Conservation (phyloP, 2,329 filamentous ascomycete species). For the Cercospora zeae-maydis region DNA sequence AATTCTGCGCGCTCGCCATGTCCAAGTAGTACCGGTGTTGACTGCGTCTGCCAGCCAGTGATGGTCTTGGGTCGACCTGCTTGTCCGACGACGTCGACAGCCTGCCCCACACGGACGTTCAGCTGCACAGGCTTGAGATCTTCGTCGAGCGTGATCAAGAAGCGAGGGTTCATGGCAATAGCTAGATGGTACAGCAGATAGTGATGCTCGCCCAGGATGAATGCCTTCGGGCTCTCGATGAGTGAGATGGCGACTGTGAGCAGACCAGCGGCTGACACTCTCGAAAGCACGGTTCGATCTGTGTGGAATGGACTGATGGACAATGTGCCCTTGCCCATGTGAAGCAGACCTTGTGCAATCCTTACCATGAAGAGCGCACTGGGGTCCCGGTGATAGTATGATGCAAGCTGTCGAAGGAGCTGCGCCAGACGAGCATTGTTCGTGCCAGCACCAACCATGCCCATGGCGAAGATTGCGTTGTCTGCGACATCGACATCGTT, state of each 20-base stretch:
- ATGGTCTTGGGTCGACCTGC: constrained; percentile 98
- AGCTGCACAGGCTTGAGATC: constrained; percentile 89
- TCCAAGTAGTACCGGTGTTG: constrained; percentile 92
- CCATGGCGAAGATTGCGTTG: constrained; percentile 99
- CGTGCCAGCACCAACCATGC: constrained; percentile 89
- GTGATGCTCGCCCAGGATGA: constrained; percentile 68
- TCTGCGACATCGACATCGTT: constrained; percentile 97
- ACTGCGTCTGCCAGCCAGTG: constrained; percentile 98
- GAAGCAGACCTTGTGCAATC: constrained; percentile 92
- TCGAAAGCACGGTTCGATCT: constrained; percentile 89
- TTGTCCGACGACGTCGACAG: constrained; percentile 95
- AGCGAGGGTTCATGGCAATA: constrained; percentile 93
- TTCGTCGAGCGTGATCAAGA: constrained; percentile 94
- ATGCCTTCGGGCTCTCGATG: constrained; percentile 85
- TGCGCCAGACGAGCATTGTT: constrained; percentile 97
- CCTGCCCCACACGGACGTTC: constrained; percentile 95
- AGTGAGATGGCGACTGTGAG: constrained; percentile 87
- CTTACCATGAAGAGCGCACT: constrained; percentile 98
- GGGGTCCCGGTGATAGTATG: constrained; percentile 96
- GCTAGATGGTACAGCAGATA: constrained; percentile 97
- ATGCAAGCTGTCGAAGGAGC: constrained; percentile 87
- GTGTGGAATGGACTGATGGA: constrained; percentile 99
- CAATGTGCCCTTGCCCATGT: constrained; percentile 99
- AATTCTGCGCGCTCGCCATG: constrained; percentile 94
- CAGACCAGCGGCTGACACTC: constrained; percentile 83